Conservation (phyloP, 441 rosid genomes). For the Pelargonium fulgidum region DNA sequence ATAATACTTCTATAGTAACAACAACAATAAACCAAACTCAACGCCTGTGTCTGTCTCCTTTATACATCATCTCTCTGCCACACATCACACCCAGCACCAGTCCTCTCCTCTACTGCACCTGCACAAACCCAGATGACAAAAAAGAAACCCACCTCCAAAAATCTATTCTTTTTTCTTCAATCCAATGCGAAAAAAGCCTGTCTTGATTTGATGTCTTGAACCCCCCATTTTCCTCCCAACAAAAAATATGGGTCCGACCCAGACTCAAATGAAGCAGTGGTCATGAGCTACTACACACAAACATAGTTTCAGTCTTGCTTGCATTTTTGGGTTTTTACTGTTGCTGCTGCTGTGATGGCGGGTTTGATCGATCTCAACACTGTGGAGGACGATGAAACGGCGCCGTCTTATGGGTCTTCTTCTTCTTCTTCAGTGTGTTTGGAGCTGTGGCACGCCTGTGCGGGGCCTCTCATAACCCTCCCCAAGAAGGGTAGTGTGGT, state of each 20-base stretch:
- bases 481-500: constrained; percentile 78
- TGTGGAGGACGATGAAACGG: neutral
- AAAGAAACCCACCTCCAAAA: neutral
- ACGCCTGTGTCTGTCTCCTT: constrained; percentile 1
- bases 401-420: constrained; percentile 14
- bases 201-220: neutral
- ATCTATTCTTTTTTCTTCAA: neutral
- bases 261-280: neutral
- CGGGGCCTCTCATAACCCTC: constrained; percentile 77
- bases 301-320: no score
- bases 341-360: neutral
- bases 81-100: neutral
- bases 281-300: neutral
- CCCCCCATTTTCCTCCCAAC: neutral
- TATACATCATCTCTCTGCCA: constrained; percentile 7
- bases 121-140: neutral
- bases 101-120: neutral
- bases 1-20: no score
- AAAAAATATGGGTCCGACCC: neutral
- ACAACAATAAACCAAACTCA: neutral
- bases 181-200: neutral
- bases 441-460: constrained; percentile 94
- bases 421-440: constrained; percentile 57
- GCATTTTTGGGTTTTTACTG: neutral
- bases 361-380: constrained; percentile 4